These are phyloP conservation scores for Arthrinium puccinioides DNA, from an alignment of 2,329 filamentous ascomycete species.

Conservation along the genomic window DNA sequence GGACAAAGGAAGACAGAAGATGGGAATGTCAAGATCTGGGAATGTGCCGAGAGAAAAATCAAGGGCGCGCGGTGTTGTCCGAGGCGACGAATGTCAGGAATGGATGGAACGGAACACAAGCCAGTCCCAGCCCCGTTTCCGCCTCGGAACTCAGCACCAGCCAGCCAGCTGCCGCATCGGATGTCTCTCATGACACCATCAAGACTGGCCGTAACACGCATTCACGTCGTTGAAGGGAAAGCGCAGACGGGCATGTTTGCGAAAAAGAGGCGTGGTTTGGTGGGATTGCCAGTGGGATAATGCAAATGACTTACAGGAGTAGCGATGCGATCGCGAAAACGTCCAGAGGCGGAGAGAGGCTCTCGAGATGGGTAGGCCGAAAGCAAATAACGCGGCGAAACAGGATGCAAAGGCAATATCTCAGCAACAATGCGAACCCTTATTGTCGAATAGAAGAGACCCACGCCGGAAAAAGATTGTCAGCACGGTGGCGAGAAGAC, in stretches of 20 bases:
- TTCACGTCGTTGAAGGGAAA: background rate
- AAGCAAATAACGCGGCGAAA: too few species aligned
- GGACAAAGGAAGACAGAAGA: constrained; percentile 12
- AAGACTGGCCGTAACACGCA: background rate
- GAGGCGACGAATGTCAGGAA: constrained; percentile 20
- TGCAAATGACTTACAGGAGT: background rate
- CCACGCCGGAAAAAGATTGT: background rate
- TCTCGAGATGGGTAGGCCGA: too few species aligned
- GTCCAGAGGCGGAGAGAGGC: constrained; percentile 5
- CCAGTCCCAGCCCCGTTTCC: constrained; percentile 10
- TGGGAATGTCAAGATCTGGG: constrained; percentile 4
- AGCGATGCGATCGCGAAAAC: constrained; percentile 2
- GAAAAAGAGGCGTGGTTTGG: background rate
- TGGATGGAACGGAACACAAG: constrained; percentile 11
- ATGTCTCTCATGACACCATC: background rate
- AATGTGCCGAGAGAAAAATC: constrained; percentile 1
- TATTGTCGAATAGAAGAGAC: constrained; percentile 2
- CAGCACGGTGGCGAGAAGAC: background rate
- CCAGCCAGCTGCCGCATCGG: background rate
- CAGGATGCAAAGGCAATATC: constrained; percentile 30
- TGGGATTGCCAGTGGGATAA: background rate
- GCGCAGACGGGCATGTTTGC: background rate
- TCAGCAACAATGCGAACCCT: constrained; percentile 30
- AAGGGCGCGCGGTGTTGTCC: constrained; percentile 18
- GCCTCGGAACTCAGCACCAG: background rate